A percentile compares a stretch with the other conserved stretches of the same genome.
Evolutionary conservation across 768 basidiomycete genomes (phyloP).

Genomic region (Lactarius hatsudake): DNA sequence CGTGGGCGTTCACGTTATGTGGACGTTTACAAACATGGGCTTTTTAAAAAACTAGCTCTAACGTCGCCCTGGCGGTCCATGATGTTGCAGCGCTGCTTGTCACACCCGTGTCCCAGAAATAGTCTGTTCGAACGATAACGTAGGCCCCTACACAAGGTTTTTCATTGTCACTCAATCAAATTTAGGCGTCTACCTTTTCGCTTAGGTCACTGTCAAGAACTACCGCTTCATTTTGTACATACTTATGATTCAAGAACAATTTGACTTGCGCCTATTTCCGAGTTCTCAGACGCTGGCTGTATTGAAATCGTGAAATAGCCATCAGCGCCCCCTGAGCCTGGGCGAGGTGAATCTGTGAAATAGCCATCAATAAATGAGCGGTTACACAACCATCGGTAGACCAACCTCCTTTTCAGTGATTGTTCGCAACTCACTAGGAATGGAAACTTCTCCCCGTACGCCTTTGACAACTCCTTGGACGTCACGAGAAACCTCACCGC

Average conservation of each 20-base stretch:
- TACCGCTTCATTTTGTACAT: background rate
- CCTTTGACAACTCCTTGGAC: slow-evolving; percentile 59
- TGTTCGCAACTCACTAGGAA: slow-evolving; percentile 74
- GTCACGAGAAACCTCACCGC: slow-evolving; percentile 53
- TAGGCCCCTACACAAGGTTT: background rate
- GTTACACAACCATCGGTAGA: background rate
- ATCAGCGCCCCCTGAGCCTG: too few species aligned
- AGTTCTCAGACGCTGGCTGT: background rate
- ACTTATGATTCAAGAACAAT: background rate
- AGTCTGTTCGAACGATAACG: background rate
- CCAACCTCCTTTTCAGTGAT: slow-evolving; percentile 72
- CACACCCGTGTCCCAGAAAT: slow-evolving; percentile 27
- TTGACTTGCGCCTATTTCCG: background rate
- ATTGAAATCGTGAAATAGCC: too few species aligned
- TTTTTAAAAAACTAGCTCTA: slow-evolving; percentile 38
- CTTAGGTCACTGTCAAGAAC: background rate
- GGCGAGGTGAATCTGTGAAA: slow-evolving; percentile 18
- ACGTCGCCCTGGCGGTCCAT: slow-evolving; percentile 44
- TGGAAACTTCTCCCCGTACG: slow-evolving; percentile 57
- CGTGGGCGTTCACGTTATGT: slow-evolving; percentile 52
- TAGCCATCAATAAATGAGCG: background rate
- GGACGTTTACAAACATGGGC: slow-evolving; percentile 46
- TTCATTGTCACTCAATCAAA: background rate
- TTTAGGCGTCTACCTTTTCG: background rate
- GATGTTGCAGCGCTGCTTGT: slow-evolving; percentile 53